Evolutionary conservation across 371 early-diverging fungal species (phyloP).

Genomic region (Haplosporangium sp.): DNA sequence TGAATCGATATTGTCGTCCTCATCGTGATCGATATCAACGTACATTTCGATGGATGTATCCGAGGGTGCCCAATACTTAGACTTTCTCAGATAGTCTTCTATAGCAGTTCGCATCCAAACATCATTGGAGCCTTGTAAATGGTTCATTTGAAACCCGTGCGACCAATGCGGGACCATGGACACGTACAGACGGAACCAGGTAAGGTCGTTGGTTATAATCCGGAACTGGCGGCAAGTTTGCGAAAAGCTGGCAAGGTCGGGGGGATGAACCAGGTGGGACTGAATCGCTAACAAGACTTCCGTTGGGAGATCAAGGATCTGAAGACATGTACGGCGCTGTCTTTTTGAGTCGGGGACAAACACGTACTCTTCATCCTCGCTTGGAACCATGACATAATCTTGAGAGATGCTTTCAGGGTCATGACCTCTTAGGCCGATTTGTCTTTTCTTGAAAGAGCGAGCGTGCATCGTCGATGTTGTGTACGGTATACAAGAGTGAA

Average conservation of each 20-base stretch:
- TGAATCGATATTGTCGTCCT: not conserved
- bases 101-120: conserved; percentile 15
- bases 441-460: too few relatives aligned
- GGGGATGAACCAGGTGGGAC: conserved; percentile 4
- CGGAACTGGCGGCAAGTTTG: conserved; percentile 16
- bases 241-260: conserved; percentile 5
- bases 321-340: not conserved
- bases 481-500: too few relatives aligned
- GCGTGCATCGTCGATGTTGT: too few relatives aligned
- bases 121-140: not conserved
- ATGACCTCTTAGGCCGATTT: too few relatives aligned
- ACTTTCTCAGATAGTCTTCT: conserved; percentile 11
- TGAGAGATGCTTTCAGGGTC: too few relatives aligned
- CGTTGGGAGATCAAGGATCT: not conserved
- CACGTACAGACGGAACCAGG: conserved; percentile 8
- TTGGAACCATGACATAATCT: too few relatives aligned
- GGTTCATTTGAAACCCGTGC: not conserved
- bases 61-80: not conserved
- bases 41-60: not conserved
- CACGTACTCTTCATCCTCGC: too few relatives aligned
- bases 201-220: not conserved
- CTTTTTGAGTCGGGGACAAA: not conserved
- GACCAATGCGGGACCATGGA: conserved; percentile 6
- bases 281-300: conserved; percentile 5
- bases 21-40: not conserved